A percentile compares a stretch with the other conserved stretches of the same genome.
Evolutionary conservation across 441 rosid genomes (phyloP).

Genomic region (Erodium texanum): DNA sequence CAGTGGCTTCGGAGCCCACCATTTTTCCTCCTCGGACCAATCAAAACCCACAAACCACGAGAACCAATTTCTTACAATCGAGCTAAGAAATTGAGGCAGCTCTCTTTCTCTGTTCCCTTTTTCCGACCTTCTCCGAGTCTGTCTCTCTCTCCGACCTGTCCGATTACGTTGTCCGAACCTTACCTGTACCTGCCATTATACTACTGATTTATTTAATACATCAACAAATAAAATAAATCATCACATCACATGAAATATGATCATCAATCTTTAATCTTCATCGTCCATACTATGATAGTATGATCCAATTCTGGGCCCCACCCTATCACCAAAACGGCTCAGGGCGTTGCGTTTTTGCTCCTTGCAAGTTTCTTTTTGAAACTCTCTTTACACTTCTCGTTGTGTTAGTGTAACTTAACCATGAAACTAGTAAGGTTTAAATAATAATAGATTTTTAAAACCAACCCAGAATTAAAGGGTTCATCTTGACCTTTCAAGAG

Average conservation of each 20-base stretch:
- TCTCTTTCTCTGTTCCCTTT: background rate
- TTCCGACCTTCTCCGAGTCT: slow-evolving; percentile 1
- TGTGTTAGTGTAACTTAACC: too few species aligned
- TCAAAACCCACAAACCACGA: slow-evolving; percentile 12
- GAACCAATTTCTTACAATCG: background rate
- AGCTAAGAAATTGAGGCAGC: too few species aligned
- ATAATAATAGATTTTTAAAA: too few species aligned
- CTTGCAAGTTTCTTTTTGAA: background rate
- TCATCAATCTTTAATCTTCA: background rate
- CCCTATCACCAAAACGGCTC: background rate
- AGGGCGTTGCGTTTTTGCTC: background rate
- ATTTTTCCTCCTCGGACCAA: slow-evolving; percentile 11
- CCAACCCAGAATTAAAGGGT: too few species aligned
- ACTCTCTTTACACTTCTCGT: too few species aligned
- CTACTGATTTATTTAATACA: background rate
- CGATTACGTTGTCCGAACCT: slow-evolving; percentile 18
- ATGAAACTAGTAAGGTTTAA: too few species aligned
- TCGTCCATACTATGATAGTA: background rate
- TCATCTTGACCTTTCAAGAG: too few species aligned
- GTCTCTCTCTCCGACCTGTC: slow-evolving; percentile 22
- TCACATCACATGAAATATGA: background rate
- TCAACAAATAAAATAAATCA: background rate
- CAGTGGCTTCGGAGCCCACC: slow-evolving; percentile 22
- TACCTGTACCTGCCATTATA: slow-evolving; percentile 2
- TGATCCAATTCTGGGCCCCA: background rate